Base-by-base conservation (phyloP, 495 filamentous ascomycete genomes). In the Tetracladium marchalianum region DNA sequence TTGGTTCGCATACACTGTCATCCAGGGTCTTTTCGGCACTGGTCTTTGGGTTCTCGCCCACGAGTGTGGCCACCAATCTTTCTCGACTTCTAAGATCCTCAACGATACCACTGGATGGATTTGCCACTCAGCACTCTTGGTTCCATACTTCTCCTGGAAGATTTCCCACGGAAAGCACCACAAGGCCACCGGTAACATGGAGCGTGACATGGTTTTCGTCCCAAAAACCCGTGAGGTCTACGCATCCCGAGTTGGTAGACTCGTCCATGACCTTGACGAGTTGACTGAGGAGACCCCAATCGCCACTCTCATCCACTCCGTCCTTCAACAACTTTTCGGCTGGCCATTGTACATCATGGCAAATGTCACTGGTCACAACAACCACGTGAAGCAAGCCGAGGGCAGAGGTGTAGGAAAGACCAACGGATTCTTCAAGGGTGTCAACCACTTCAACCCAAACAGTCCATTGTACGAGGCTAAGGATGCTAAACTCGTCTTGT, bases 161-260 rank as follows among this genome's bases (percentile, higher is more conserved):
- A 84, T 92, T 65, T 87, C 84, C 50, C 87, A 94, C 69, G 80
- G 84, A 63, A 88, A 90, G 76, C 87, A 94, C 71, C 87, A 94
- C 76, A 90, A 96, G 73, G 87, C 88, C 41, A 98, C 92, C 35
- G 92, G 89, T 50, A 76, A 98, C 75, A 72, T 98, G 56, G 87
- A 90, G 62, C 85, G 89, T 55, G 92, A 98, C 67, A 96, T 96
- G 88, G 92, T 96, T 48, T 95, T 95, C 68, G 73, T 95, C 2
- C 92, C 92, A 32, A 86, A 84, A 70, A 88, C 85, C 47, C 78
- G 88, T 32, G 75, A 87, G 40, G 62, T 81, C 61, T 85, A 82
- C 54, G 85, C 85, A 31, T 76, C 71, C 41, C 78, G 79, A 37
- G 51, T 87, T 47, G 86, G 86, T 55, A 72, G 70, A 50, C 52